Conservation (phyloP, 2,329 filamentous ascomycete species). For the Eurotiales sp. region DNA sequence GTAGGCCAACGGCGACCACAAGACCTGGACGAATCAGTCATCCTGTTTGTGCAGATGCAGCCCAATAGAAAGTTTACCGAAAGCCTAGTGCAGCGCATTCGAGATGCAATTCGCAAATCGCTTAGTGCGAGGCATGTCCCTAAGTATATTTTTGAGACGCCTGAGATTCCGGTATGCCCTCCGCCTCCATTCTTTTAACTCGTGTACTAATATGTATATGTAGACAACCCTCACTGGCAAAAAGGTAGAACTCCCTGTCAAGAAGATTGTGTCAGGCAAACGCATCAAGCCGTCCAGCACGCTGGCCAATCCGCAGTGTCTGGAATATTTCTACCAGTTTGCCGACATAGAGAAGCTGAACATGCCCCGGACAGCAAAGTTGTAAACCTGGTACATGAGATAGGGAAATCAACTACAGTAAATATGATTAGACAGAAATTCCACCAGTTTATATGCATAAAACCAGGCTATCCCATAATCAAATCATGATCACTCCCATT, state of each 20-base stretch:
- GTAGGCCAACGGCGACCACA: conserved; percentile 68
- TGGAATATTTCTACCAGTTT: conserved; percentile 78
- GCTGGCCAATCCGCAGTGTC: conserved; percentile 68
- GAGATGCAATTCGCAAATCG: conserved; percentile 61
- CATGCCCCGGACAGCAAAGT: conserved; percentile 31
- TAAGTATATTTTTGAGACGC: conserved; percentile 72
- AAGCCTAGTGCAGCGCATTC: conserved; percentile 56
- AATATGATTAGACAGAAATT: no score
- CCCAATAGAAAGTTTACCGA: conserved; percentile 55
- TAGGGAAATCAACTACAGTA: no score
- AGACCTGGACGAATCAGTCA: conserved; percentile 45
- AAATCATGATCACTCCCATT: conserved; percentile 6
- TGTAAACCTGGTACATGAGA: no score
- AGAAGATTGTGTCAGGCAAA: conserved; percentile 75
- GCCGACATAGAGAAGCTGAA: conserved; percentile 61
- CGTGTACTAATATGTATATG: background rate
- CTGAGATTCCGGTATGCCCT: conserved; percentile 69
- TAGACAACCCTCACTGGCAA: conserved; percentile 71
- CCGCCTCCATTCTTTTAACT: conserved; percentile 17
- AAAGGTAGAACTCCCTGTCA: conserved; percentile 79
- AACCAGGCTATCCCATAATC: no score
- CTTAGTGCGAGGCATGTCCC: conserved; percentile 73
- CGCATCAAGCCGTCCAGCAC: conserved; percentile 72
- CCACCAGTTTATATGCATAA: background rate
- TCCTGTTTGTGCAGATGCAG: conserved; percentile 59